Evolutionary conservation across 1,284 basidiomycete genomes (phyloP), one percentile per base, ranked within the genome.

Genomic region (Chalciporus sp.): DNA sequence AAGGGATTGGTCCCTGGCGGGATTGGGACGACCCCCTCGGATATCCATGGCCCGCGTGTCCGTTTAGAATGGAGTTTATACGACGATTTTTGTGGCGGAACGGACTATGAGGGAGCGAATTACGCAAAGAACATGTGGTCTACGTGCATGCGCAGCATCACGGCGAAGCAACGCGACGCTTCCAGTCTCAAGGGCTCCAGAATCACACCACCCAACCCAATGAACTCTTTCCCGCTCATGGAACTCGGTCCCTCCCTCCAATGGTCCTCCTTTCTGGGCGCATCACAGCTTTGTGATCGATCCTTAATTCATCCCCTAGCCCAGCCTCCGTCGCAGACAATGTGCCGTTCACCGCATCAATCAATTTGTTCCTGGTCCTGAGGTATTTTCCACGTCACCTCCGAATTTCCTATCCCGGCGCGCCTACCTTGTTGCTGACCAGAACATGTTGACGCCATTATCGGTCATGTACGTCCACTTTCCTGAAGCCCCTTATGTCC

Each of bases 271-370:
- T 41, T 17, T 19, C n/a, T 42, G 44, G 60, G 61, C 62, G 61
- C 57, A 65, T 66, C 61, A 66, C 28, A 45, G 7, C 16, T 12
- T 12, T 53, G 40, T 58, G 60, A 62, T 58, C 28, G 9, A 27
- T 42, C 40, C 19, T 42, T 60, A 50, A 62, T 60, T 33, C 14
- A 20, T 37, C 35, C 19, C 41, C 43, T 50, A n/a, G 60, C 57
- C 26, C 57, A 62, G 53, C 61, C 51, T 64, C 45, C 49, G 46
- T 62, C 43, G 46, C 47, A 26, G 19, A 37, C 40, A 49, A 63
- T 53, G 31, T 49, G 37, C n/a, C 28, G 39, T 29, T 27, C 39
- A 31, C 39, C 48, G 23, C 33, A n/a, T 37, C 40, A 8, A 33
- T 23, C 14, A 4, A 27, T 19, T 23, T 28, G 60, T 67, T 41